Evolutionary conservation across 179 eudicot genomes (phyloP).

Genomic region (Beta corolliflora): DNA sequence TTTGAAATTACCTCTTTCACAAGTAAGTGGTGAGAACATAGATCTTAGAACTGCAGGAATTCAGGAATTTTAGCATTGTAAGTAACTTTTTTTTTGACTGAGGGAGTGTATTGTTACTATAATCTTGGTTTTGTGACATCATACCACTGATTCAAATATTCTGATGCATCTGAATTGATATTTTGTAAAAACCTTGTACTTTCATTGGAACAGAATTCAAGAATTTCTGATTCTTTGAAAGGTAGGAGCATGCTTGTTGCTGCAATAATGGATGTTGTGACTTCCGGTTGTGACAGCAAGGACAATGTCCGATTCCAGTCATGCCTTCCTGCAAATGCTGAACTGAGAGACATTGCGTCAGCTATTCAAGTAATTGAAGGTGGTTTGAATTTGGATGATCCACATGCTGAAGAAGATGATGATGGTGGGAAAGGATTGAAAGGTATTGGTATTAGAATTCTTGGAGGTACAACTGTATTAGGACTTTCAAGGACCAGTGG

Average conservation of each 20-base stretch:
- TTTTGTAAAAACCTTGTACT: conserved; percentile 33
- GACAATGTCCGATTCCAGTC: conserved; percentile 57
- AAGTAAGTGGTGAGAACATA: background rate
- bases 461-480: conserved; percentile 87
- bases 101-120: background rate
- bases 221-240: conserved; percentile 85
- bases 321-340: conserved; percentile 76
- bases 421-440: conserved; percentile 77
- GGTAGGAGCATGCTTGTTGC: conserved; percentile 99
- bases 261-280: conserved; percentile 96
- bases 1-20: background rate
- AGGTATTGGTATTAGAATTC: conserved; percentile 94
- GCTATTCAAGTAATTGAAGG: conserved; percentile 96
- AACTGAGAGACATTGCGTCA: conserved; percentile 90
- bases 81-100: background rate
- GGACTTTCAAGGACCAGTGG: conserved; percentile 69
- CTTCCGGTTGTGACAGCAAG: conserved; percentile 76
- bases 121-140: conserved; percentile 7
- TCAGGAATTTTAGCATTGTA: background rate
- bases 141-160: background rate
- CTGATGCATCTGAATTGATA: conserved; percentile 24
- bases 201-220: conserved; percentile 75
- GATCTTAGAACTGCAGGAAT: background rate
- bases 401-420: conserved; percentile 60
- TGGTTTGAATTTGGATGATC: conserved; percentile 86